These are phyloP conservation scores for Dryas integrifolia DNA, from an alignment of 331 rosid genomes.

Conservation along the genomic window DNA sequence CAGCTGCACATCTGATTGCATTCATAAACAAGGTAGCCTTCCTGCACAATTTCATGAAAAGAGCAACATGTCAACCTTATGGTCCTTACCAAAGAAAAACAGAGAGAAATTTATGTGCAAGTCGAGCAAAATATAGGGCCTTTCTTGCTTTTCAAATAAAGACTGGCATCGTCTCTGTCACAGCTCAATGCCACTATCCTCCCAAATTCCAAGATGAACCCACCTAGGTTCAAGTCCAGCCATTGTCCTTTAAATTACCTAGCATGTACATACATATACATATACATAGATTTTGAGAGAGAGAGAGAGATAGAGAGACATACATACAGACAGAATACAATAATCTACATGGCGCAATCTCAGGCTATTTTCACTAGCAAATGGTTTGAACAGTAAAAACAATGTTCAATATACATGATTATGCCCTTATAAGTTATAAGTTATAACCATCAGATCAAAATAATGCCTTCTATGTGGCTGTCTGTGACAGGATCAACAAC, in stretches of 20 bases:
- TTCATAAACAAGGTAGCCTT: conserved; percentile 96
- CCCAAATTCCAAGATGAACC: neutral
- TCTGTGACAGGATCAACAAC: neutral
- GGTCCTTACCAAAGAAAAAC: neutral
- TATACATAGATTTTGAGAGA: no score
- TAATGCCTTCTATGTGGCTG: neutral
- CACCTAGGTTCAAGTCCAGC: neutral
- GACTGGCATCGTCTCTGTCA: neutral
- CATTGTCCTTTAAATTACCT: no score
- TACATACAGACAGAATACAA: neutral
- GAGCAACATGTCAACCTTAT: conserved; percentile 11
- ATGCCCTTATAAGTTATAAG: neutral
- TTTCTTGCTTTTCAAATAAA: neutral
- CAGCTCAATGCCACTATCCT: neutral
- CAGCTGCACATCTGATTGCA: conserved; percentile 93
- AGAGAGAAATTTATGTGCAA: neutral
- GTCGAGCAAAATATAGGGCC: neutral
- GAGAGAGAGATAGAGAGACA: neutral
- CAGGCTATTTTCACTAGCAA: neutral
- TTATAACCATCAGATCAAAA: conserved; percentile 5
- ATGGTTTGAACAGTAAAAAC: neutral
- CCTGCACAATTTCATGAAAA: conserved; percentile 55
- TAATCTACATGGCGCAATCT: neutral
- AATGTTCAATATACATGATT: neutral
- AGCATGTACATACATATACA: neutral